These are phyloP conservation scores for Coemansia sp. DNA, from an alignment of 192 early-diverging fungal genomes.

Conservation along the genomic window DNA sequence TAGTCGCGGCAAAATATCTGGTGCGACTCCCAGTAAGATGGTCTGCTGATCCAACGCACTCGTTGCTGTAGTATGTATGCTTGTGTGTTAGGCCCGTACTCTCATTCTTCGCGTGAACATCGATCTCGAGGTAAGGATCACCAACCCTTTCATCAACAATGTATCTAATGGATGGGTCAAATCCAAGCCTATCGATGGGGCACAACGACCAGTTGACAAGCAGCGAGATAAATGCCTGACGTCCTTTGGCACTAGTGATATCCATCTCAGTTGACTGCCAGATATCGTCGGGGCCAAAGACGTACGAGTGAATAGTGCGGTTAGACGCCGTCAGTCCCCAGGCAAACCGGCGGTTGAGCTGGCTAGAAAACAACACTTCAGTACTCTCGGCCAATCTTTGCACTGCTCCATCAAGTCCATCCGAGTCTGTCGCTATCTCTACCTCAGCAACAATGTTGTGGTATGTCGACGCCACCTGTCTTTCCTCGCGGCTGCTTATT, in stretches of 20 bases:
- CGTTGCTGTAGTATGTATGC: neutral
- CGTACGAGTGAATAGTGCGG: neutral
- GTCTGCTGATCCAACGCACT: neutral
- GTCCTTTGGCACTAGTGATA: neutral
- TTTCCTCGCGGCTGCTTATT: too few relatives aligned
- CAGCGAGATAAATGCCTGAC: neutral
- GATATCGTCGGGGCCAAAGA: neutral
- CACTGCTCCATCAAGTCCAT: too few relatives aligned
- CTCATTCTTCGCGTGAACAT: neutral
- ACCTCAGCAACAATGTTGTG: too few relatives aligned
- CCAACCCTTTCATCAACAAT: neutral
- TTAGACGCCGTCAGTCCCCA: too few relatives aligned
- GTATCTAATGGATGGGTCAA: conserved; percentile 5
- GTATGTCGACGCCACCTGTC: too few relatives aligned
- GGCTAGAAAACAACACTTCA: neutral
- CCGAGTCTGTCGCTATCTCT: too few relatives aligned
- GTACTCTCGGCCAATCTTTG: neutral
- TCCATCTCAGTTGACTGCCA: neutral
- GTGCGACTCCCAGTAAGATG: conserved; percentile 1
- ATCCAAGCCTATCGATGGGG: conserved; percentile 1
- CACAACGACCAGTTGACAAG: conserved; percentile 20
- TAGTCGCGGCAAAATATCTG: conserved; percentile 10
- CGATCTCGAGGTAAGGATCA: neutral
- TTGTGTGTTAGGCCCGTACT: neutral
- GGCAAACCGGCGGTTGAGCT: too few relatives aligned